Evolutionary conservation across 257 asterid genomes (phyloP).

Genomic region (Phtheirospermum japonicum): DNA sequence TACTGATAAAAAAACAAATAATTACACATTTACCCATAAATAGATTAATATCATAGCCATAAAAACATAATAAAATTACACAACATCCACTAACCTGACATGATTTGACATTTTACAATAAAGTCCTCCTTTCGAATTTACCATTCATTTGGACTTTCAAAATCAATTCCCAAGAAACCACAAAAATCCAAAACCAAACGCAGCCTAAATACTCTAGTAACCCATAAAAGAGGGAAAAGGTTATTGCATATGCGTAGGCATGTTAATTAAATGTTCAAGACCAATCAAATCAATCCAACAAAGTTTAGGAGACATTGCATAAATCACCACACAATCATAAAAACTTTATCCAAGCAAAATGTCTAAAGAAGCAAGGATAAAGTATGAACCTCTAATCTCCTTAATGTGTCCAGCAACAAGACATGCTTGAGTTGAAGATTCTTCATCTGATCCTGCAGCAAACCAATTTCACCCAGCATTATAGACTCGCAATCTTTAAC

Average conservation of each 20-base stretch:
- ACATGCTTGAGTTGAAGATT: constrained; percentile 84
- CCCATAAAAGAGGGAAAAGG: no score
- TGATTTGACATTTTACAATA: no score
- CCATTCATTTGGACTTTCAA: no score
- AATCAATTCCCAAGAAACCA: no score
- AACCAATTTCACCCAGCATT: constrained; percentile 9
- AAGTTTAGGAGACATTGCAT: background rate
- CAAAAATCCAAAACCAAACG: no score
- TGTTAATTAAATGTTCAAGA: background rate
- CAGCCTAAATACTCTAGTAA: no score
- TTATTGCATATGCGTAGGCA: background rate
- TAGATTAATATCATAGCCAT: no score
- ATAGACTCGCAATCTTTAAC: constrained; percentile 37
- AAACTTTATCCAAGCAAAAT: constrained; percentile 12
- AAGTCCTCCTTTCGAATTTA: no score
- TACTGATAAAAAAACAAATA: no score
- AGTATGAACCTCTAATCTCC: constrained; percentile 78
- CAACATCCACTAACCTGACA: no score
- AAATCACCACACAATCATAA: background rate
- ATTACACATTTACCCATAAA: no score
- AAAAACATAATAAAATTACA: no score
- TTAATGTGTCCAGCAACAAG: constrained; percentile 74
- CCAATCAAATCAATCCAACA: background rate
- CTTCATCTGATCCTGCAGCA: constrained; percentile 32
- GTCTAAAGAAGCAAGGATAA: constrained; percentile 27